phyloP scores from a whole-genome alignment of 2,329 filamentous ascomycete genomes.

The Alternaria viburni region DNA sequence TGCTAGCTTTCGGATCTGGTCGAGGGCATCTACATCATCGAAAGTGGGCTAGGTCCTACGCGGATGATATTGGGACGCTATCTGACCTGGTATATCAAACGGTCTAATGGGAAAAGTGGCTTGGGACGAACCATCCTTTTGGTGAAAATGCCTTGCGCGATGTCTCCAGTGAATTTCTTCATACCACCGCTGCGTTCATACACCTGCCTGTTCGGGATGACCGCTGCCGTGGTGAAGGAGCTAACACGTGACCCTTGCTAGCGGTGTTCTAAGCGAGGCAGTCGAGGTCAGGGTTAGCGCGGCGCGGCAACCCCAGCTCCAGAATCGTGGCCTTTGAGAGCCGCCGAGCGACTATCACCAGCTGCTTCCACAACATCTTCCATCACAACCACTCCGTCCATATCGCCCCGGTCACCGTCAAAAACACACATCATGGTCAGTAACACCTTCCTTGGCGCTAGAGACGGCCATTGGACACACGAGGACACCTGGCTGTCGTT shows the following conservation, averaged over 20 bases:
- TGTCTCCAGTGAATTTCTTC: not conserved
- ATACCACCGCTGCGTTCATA: not conserved
- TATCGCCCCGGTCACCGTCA: conserved; percentile 5
- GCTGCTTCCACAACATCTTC: conserved; percentile 17
- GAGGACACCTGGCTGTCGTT: not conserved
- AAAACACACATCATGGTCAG: conserved; percentile 27
- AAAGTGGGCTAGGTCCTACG: conserved; percentile 24
- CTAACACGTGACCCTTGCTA: conserved; percentile 28
- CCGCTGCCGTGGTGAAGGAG: conserved; percentile 3
- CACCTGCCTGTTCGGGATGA: conserved; percentile 3
- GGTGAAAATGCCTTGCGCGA: not conserved
- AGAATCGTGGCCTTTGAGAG: conserved; percentile 43
- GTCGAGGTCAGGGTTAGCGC: conserved; percentile 24
- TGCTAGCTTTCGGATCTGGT: conserved; percentile 21
- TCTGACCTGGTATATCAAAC: conserved; percentile 28
- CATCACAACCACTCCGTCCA: conserved; percentile 5
- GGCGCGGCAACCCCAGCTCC: conserved; percentile 31
- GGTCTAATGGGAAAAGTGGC: conserved; percentile 40
- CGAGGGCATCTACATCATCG: conserved; percentile 23
- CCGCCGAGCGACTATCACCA: conserved; percentile 19
- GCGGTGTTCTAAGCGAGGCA: conserved; percentile 18
- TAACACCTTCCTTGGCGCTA: not conserved
- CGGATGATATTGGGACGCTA: conserved; percentile 27
- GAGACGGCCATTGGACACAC: conserved; percentile 7
- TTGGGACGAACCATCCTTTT: conserved; percentile 9